Base-by-base conservation (phyloP, 2,329 filamentous ascomycete genomes). In the Teratosphaeriaceae sp. region DNA sequence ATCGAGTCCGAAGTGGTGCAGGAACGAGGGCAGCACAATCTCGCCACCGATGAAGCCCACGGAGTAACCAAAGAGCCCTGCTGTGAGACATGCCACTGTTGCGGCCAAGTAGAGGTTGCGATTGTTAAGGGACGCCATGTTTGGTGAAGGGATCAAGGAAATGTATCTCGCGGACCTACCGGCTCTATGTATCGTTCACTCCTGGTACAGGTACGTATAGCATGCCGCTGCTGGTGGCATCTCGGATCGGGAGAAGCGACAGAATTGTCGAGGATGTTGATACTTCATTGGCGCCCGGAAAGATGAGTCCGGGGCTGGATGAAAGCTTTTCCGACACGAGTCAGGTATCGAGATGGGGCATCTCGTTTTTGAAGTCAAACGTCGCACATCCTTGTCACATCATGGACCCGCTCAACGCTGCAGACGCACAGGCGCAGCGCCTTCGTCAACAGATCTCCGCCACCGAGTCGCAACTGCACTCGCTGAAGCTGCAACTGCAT, bases 401-500 rank as follows among this genome's bases (percentile, higher is more conserved):
- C n/a, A n/a, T n/a, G n/a, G n/a, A n/a, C n/a, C n/a, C n/a, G n/a
- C n/a, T n/a, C n/a, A n/a, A n/a, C n/a, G n/a, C n/a, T n/a, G n/a
- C n/a, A n/a, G n/a, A n/a, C n/a, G 13, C 24, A 27, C 24, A 13
- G 24, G 24, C 24, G 13, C 8, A 27, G 24, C 13, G 13, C 24
- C 8, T 27, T 8, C 8, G 13, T 8, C 24, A 27, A 27, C 24
- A 27, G 24, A 27, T 27, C 24, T 27, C 24, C 24, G 24, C 13
- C 24, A 13, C 24, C 24, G 69, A 72, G 54, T 53, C 54, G 7
- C 65, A 67, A 39, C 60, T 73, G 5, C 52, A 53, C 20, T 57
- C 62, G 30, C 59, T 72, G 21, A 63, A 62, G 36, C 53, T 59
- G 24, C 66, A 71, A 46, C 60, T 72, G 5, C 60, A 63, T 12